Evolutionary conservation across 176 grass and related monocot species (phyloP).

Genomic region (sorghum (Sorghum bicolor)): Sorghum_bicolor_NCBIv3 NC_012870.2:10314001-10314500

Average conservation of each 20-base stretch:
- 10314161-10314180: neutral
- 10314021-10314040: neutral
- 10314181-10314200: neutral
- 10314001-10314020: neutral
- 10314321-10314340: no score
- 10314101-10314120: slow-evolving; percentile 6
- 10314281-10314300: neutral
- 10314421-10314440: neutral
- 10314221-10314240: neutral
- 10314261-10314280: neutral
- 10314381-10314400: neutral
- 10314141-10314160: neutral
- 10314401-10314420: neutral
- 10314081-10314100: neutral
- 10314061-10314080: neutral
- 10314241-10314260: neutral
- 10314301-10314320: neutral
- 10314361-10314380: neutral
- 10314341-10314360: neutral
- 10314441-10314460: neutral
- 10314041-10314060: slow-evolving; percentile 7
- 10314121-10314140: neutral
- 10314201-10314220: neutral
- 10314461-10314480: slow-evolving; percentile 11
- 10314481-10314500: neutral